Conservation (phyloP, 2,329 filamentous ascomycete species). For the Colletotrichum magnum region DNA sequence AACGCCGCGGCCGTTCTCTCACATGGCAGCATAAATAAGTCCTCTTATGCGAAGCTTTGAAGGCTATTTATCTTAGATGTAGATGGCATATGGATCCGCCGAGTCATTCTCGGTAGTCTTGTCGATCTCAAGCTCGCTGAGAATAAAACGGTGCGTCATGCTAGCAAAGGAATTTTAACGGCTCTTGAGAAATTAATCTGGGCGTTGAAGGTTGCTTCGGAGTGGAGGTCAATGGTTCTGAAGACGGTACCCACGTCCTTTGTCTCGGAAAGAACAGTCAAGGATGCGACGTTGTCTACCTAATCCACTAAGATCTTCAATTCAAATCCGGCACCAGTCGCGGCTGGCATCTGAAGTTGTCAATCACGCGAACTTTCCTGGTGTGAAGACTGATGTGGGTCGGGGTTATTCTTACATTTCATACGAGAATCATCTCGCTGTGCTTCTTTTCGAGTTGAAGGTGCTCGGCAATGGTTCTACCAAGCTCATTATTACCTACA, state of each 20-base stretch:
- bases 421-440: slow-evolving; percentile 53
- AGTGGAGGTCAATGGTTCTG: slow-evolving; percentile 52
- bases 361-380: slow-evolving; percentile 20
- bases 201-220: slow-evolving; percentile 39
- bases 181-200: slow-evolving; percentile 60
- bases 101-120: not conserved
- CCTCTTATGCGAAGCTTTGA: not conserved
- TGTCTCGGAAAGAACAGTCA: slow-evolving; percentile 45
- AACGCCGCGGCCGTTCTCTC: slow-evolving; percentile 36
- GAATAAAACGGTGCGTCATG: slow-evolving; percentile 56
- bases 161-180: slow-evolving; percentile 49
- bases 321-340: slow-evolving; percentile 32
- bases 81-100: not conserved
- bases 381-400: not conserved
- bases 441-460: slow-evolving; percentile 51
- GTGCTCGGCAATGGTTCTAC: slow-evolving; percentile 60
- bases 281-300: slow-evolving; percentile 35
- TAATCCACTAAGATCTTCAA: slow-evolving; percentile 47
- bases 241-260: slow-evolving; percentile 60
- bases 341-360: slow-evolving; percentile 10
- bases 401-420: not conserved
- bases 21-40: not conserved
- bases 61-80: not conserved
- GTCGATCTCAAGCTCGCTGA: slow-evolving; percentile 57
- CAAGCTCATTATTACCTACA: slow-evolving; percentile 60